A percentile compares a stretch with the other conserved stretches of the same genome.
These are phyloP conservation scores for Sarcomyxa edulis DNA, from an alignment of 768 basidiomycete species.

Conservation along the genomic window DNA sequence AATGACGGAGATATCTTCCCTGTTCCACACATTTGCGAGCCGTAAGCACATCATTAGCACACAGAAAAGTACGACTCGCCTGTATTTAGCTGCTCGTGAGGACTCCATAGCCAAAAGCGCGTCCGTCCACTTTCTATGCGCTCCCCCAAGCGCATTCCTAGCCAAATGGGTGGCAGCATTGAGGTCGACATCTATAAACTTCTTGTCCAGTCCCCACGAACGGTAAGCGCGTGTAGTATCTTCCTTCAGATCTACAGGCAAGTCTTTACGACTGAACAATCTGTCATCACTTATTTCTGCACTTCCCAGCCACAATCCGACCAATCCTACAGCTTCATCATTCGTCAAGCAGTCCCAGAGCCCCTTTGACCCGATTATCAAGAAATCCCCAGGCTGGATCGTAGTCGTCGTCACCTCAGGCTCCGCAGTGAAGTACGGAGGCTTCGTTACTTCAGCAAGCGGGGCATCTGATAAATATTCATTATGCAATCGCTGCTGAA, in stretches of 20 bases:
- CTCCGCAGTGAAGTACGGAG: constrained; percentile 45
- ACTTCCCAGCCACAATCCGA: constrained; percentile 40
- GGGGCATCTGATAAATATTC: constrained; percentile 29
- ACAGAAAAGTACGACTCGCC: constrained; percentile 21
- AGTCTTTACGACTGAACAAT: constrained; percentile 14
- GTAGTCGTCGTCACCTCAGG: constrained; percentile 42
- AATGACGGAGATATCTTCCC: constrained; percentile 8
- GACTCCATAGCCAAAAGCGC: constrained; percentile 32
- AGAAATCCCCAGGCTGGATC: constrained; percentile 42
- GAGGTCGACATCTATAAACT: constrained; percentile 32
- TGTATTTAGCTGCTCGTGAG: constrained; percentile 30
- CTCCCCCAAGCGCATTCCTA: constrained; percentile 52
- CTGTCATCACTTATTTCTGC: neutral
- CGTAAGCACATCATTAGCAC: neutral
- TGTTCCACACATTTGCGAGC: neutral
- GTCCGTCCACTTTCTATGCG: constrained; percentile 32
- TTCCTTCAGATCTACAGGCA: constrained; percentile 25
- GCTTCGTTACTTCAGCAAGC: constrained; percentile 27
- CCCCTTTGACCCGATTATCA: constrained; percentile 49
- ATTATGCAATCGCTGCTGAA: constrained; percentile 28
- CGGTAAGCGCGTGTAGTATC: constrained; percentile 30
- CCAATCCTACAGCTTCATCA: constrained; percentile 50
- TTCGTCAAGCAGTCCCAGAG: constrained; percentile 50
- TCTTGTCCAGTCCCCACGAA: constrained; percentile 31
- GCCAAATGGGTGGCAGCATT: constrained; percentile 47